A percentile compares a stretch with the other conserved stretches of the same genome.
Conservation (phyloP, 169 alveolate genomes). For the Plasmodium vinckei region DNA sequence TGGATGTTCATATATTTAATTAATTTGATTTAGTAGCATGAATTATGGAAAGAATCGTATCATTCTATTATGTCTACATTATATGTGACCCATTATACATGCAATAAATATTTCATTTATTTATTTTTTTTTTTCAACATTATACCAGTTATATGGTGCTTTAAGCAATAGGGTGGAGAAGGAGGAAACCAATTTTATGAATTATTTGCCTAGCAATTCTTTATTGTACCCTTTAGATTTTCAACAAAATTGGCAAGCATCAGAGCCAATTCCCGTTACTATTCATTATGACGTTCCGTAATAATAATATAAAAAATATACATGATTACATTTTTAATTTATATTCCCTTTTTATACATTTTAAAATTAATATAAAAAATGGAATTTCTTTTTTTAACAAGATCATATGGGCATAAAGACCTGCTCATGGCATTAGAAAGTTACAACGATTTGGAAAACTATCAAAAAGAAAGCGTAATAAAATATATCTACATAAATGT, state of each 20-base stretch:
- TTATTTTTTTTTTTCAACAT: not conserved
- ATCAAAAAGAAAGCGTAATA: conserved; percentile 48
- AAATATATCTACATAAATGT: not conserved
- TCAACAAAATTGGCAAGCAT: conserved; percentile 75
- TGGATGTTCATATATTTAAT: too few species aligned
- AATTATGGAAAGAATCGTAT: too few species aligned
- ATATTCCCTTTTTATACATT: not conserved
- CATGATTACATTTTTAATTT: not conserved
- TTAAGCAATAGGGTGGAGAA: conserved; percentile 9
- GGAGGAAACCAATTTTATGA: conserved; percentile 32
- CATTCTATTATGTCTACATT: too few species aligned
- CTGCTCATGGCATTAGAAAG: conserved; percentile 32
- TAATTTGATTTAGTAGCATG: too few species aligned
- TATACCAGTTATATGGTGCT: conserved; percentile 10
- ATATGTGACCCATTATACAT: not conserved
- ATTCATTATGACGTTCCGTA: conserved; percentile 72
- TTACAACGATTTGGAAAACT: conserved; percentile 60
- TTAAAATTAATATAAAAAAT: not conserved
- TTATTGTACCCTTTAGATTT: conserved; percentile 65
- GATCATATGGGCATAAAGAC: conserved; percentile 72
- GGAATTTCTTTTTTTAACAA: conserved; percentile 5
- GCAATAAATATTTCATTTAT: not conserved
- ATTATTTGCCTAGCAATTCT: conserved; percentile 69
- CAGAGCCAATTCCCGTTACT: conserved; percentile 67
- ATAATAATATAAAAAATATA: conserved; percentile 15